Conservation (phyloP, 2,329 filamentous ascomycete genomes). For the Aspergillus versicolor region DNA sequence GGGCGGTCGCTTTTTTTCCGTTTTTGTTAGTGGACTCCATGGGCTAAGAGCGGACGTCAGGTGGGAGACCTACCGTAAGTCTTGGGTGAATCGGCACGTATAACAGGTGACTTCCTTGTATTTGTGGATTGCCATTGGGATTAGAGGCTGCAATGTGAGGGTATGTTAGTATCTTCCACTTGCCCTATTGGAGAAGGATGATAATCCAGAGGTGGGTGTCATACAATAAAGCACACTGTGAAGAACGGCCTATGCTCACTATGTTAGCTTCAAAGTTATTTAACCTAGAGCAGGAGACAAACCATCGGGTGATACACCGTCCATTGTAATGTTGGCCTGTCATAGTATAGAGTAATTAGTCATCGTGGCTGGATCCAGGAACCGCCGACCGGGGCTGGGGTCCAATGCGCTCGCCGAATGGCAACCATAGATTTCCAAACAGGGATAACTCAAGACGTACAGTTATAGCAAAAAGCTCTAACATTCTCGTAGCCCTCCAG, state of each 20-base stretch:
- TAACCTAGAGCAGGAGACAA: constrained; percentile 14
- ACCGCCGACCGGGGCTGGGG: neutral
- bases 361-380: neutral
- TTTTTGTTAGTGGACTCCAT: constrained; percentile 4
- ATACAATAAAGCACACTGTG: constrained; percentile 46
- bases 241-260: constrained; percentile 41
- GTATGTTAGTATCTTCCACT: constrained; percentile 7
- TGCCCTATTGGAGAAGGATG: neutral
- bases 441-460: constrained; percentile 25
- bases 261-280: neutral
- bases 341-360: neutral
- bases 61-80: constrained; percentile 30
- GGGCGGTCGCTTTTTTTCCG: constrained; percentile 30
- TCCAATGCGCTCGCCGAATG: too few relatives aligned
- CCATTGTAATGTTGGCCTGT: constrained; percentile 46
- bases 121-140: constrained; percentile 40
- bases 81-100: constrained; percentile 39
- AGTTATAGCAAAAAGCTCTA: constrained; percentile 48
- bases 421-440: neutral
- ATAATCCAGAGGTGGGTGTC: constrained; percentile 7
- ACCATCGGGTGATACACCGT: constrained; percentile 46
- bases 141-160: constrained; percentile 33
- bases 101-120: constrained; percentile 43
- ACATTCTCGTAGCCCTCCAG: constrained; percentile 48
- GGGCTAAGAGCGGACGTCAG: neutral